phyloP scores from a whole-genome alignment of 371 early-diverging fungal species.

The Mucor velutinosus region DNA sequence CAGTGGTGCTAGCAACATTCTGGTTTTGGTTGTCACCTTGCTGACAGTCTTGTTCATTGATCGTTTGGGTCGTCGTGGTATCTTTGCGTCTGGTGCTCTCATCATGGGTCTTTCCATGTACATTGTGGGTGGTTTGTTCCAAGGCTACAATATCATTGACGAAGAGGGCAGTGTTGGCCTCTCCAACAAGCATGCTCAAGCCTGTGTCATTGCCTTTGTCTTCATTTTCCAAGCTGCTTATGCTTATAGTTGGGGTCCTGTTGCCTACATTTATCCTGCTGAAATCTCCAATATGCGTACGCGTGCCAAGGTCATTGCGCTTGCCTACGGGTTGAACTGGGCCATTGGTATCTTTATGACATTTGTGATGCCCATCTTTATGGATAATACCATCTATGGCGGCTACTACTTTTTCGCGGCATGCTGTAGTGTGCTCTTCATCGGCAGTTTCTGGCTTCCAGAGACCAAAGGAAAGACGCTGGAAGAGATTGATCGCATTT shows the following conservation, averaged over 20 bases:
- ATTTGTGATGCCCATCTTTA: constrained; percentile 46
- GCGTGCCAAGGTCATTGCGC: constrained; percentile 45
- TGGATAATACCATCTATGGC: constrained; percentile 59
- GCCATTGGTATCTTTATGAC: constrained; percentile 52
- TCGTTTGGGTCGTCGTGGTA: constrained; percentile 45
- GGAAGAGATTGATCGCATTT: constrained; percentile 62
- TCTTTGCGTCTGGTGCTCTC: constrained; percentile 43
- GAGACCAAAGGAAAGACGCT: constrained; percentile 62
- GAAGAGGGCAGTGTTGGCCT: constrained; percentile 32
- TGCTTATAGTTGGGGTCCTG: constrained; percentile 62
- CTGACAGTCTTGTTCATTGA: constrained; percentile 64
- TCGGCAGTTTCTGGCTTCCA: constrained; percentile 49
- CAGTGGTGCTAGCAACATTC: constrained; percentile 41
- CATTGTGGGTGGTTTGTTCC: constrained; percentile 46
- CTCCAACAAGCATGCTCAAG: constrained; percentile 30
- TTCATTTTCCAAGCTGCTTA: constrained; percentile 55
- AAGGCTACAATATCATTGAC: constrained; percentile 30
- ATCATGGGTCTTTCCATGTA: constrained; percentile 49
- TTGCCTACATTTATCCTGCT: constrained; percentile 67
- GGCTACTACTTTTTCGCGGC: constrained; percentile 62
- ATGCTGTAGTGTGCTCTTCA: constrained; percentile 36
- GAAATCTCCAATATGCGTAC: constrained; percentile 63
- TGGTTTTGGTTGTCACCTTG: constrained; percentile 46
- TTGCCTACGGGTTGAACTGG: constrained; percentile 70
- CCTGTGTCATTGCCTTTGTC: constrained; percentile 44